Evolutionary conservation across 1,284 basidiomycete species (phyloP), one percentile per base, ranked within the genome.

Genomic region (Ganoderma lucidum): DNA sequence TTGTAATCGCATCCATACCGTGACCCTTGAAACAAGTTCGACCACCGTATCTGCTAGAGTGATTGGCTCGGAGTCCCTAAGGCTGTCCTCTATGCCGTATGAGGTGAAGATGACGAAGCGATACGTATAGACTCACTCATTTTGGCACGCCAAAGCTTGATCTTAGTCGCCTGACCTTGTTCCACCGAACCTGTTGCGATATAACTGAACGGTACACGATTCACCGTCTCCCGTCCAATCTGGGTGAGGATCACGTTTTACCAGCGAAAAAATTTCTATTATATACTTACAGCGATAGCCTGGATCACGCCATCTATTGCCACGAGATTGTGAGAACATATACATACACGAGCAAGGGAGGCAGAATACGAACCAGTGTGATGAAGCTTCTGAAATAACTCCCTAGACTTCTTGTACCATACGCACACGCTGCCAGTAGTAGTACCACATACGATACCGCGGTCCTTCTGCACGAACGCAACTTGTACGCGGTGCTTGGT

Each of bases 261-360:
- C n/a, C n/a, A n/a, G n/a, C 14, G 6, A 10, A 42, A 2, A 2
- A 14, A 42, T 5, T 12, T 42, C 41, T 15, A 2, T 2, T 12
- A 42, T 2, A 6, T 45, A 19, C 44, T 17, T 4, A 45, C 44
- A n/a, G 17, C n/a, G n/a, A 45, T n/a, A 1, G 44, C 44, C 8
- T 45, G 44, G 0, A 45, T 6, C 5, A 45, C n/a, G 3, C n/a
- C 44, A 45, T 45, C 44, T 45, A 19, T n/a, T n/a, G 17, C 19
- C n/a, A 0, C 6, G 17, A 45, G 44, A 6, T 3, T 0, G 19
- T 45, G n/a, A n/a, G 17, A 45, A 19, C n/a, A 17, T 15, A 8
- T 45, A n/a, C 6, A 19, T 3, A n/a, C n/a, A n/a, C n/a, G n/a
- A 19, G 1, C 1, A 19, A 1, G n/a, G 2, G 19, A n/a, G 0